A percentile compares a stretch with the other conserved stretches of the same genome.
phyloP scores from a whole-genome alignment of 129 eudicot species.

The Calendula officinalis region DNA sequence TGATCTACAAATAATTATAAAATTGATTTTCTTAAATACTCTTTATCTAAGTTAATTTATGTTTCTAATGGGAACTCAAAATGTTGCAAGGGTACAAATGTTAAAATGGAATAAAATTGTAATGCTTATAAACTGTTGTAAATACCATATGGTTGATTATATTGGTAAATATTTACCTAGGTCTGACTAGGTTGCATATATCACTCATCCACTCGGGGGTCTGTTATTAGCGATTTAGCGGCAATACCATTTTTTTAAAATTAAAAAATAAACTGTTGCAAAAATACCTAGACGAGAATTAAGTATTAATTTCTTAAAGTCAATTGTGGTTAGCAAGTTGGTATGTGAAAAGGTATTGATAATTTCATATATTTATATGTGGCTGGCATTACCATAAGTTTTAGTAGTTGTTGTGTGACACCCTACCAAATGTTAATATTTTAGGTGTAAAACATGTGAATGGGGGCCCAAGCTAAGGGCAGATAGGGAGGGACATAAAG shows the following conservation, averaged over 20 bases:
- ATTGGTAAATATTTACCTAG: too few species aligned
- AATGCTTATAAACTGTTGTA: background rate
- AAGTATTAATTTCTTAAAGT: constrained; percentile 3
- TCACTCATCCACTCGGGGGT: too few species aligned
- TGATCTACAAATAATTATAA: background rate
- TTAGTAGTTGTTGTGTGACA: constrained; percentile 19
- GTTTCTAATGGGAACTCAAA: background rate
- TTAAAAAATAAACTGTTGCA: background rate
- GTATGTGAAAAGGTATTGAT: constrained; percentile 2
- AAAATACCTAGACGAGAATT: background rate
- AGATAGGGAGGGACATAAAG: constrained; percentile 3
- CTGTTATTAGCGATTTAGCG: too few species aligned
- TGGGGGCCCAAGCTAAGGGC: background rate
- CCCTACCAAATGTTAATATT: background rate
- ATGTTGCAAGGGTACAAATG: constrained; percentile 2
- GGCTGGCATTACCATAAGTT: constrained; percentile 3
- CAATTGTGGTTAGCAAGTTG: constrained; percentile 13
- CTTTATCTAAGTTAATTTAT: too few species aligned
- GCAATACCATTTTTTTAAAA: too few species aligned
- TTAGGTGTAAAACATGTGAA: constrained; percentile 14
- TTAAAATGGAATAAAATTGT: background rate
- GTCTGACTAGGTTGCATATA: too few species aligned
- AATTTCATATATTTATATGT: background rate
- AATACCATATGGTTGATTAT: too few species aligned
- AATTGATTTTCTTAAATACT: background rate